Conservation (phyloP, 139 green algal genomes). For the Chlorella sorokiniana region DNA sequence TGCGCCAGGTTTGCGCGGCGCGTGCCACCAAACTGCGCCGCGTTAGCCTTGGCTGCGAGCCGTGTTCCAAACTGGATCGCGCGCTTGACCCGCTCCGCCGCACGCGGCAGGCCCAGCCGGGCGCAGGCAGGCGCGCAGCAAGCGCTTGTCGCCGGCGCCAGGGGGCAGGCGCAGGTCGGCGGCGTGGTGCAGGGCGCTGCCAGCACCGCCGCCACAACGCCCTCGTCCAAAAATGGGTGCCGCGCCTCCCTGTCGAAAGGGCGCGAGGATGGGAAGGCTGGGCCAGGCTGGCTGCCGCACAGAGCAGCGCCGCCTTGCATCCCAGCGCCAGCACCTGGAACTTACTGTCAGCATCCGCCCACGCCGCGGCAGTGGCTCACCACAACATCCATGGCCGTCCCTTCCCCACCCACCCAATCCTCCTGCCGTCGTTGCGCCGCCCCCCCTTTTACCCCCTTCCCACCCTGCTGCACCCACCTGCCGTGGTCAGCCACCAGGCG, state of each 20-base stretch:
- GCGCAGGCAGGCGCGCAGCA: slow-evolving; percentile 72
- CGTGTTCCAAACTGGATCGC: slow-evolving; percentile 94
- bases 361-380: no score
- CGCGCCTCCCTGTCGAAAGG: slow-evolving; percentile 64
- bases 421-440: neutral
- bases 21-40: slow-evolving; percentile 86
- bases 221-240: slow-evolving; percentile 93
- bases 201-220: slow-evolving; percentile 66
- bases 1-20: slow-evolving; percentile 72
- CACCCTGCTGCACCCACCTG: slow-evolving; percentile 18
- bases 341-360: no score
- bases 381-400: neutral
- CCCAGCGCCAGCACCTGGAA: no score
- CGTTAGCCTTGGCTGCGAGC: slow-evolving; percentile 83
- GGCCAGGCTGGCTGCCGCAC: neutral
- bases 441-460: neutral
- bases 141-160: slow-evolving; percentile 86
- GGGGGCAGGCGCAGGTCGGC: slow-evolving; percentile 52
- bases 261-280: no score
- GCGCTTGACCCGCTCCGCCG: slow-evolving; percentile 78
- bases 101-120: slow-evolving; percentile 66
- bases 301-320: no score
- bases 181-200: slow-evolving; percentile 54
- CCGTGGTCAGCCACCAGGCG: slow-evolving; percentile 83
- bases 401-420: no score